These are phyloP conservation scores for Moringa oleifera DNA, from an alignment of 345 rosid genomes.

Conservation along the genomic window DNA sequence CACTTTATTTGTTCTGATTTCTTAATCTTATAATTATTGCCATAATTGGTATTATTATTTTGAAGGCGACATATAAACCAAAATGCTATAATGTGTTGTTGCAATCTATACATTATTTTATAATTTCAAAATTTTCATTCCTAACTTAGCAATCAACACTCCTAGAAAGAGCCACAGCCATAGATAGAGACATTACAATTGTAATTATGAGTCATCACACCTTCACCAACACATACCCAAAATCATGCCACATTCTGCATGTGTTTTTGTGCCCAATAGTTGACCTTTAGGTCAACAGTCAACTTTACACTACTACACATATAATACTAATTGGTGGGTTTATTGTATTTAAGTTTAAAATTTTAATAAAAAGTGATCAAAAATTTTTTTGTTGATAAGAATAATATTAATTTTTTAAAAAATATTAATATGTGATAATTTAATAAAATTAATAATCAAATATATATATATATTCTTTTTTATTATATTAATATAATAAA, in stretches of 20 bases:
- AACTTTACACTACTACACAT: too few relatives aligned
- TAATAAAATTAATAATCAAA: too few relatives aligned
- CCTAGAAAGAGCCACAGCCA: conserved; percentile 27
- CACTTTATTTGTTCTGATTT: conserved; percentile 35
- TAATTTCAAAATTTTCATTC: conserved; percentile 7
- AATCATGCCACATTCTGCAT: conserved; percentile 39
- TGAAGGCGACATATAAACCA: conserved; percentile 68
- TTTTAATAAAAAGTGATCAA: too few relatives aligned
- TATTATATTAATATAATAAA: too few relatives aligned
- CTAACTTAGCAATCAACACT: conserved; percentile 24
- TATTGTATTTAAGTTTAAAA: too few relatives aligned
- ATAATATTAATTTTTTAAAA: too few relatives aligned
- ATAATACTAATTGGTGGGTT: too few relatives aligned
- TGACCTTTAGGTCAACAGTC: conserved; percentile 42
- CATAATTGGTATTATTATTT: conserved; percentile 48
- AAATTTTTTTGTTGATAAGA: too few relatives aligned
- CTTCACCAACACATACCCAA: conserved; percentile 43
- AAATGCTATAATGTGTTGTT: conserved; percentile 41
- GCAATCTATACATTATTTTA: conserved; percentile 15
- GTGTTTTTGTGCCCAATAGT: conserved; percentile 37
- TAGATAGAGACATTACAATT: conserved; percentile 26
- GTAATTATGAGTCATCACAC: conserved; percentile 48
- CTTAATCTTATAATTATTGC: conserved; percentile 37
- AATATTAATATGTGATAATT: too few relatives aligned
- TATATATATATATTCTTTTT: too few relatives aligned